Conservation (phyloP, 2,329 filamentous ascomycete genomes). For the Trichoderma sp. region DNA sequence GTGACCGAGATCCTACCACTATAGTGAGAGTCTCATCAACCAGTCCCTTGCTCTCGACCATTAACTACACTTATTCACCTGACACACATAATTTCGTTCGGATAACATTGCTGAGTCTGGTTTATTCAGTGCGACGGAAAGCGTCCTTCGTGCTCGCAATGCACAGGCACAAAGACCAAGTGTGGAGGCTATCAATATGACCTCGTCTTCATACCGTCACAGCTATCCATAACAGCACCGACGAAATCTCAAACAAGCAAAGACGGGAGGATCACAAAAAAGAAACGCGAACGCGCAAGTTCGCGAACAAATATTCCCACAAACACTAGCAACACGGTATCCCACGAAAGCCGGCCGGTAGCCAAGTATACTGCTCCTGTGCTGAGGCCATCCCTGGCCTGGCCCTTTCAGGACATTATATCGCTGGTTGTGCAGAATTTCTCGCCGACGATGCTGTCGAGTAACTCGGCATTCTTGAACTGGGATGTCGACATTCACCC, state of each 20-base stretch:
- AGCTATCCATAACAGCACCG: slow-evolving; percentile 4
- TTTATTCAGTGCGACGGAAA: slow-evolving; percentile 35
- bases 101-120: slow-evolving; percentile 2
- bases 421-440: slow-evolving; percentile 32
- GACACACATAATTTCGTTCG: neutral
- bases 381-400: slow-evolving; percentile 26
- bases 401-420: slow-evolving; percentile 35
- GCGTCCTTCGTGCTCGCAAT: slow-evolving; percentile 35
- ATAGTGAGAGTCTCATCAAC: neutral
- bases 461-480: neutral
- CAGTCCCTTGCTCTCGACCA: too few relatives aligned
- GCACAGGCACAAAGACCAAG: slow-evolving; percentile 28
- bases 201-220: slow-evolving; percentile 33
- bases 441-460: neutral
- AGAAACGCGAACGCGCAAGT: neutral
- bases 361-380: neutral
- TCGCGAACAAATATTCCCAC: neutral
- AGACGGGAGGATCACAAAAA: slow-evolving; percentile 7
- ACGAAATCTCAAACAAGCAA: slow-evolving; percentile 9
- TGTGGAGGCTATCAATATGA: slow-evolving; percentile 36
- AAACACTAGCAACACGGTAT: neutral
- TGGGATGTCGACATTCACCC: slow-evolving; percentile 36
- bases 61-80: too few relatives aligned
- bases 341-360: neutral
- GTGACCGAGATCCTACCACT: neutral